These are phyloP conservation scores for Huntiella moniliformis DNA, from an alignment of 2,329 filamentous ascomycete species.

Conservation along the genomic window DNA sequence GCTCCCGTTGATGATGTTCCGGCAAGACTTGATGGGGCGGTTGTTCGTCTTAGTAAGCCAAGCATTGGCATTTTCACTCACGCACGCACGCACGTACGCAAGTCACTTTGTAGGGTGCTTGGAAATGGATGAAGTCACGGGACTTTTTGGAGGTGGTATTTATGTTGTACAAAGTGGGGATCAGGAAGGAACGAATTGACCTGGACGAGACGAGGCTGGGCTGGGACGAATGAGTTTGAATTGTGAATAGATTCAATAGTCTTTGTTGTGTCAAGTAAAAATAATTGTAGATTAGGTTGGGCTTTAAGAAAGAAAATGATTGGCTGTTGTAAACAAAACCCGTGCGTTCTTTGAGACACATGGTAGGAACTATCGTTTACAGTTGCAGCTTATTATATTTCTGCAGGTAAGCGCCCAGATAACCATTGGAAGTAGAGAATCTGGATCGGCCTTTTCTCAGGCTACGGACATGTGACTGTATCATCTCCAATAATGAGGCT, in stretches of 20 bases:
- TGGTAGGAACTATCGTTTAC: too few species aligned
- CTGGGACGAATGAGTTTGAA: neutral
- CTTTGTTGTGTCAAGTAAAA: neutral
- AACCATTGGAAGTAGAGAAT: too few species aligned
- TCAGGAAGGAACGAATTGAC: neutral
- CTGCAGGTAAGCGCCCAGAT: too few species aligned
- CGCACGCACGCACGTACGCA: too few species aligned
- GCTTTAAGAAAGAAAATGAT: too few species aligned
- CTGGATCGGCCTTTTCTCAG: too few species aligned
- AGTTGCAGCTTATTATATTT: too few species aligned
- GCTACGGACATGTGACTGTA: too few species aligned
- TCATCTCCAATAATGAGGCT: too few species aligned
- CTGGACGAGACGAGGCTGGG: neutral
- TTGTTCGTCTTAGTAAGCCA: constrained; percentile 7
- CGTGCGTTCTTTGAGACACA: too few species aligned
- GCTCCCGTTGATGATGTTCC: neutral
- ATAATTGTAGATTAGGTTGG: too few species aligned
- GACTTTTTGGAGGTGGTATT: neutral
- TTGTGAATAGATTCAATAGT: neutral
- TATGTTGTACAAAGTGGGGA: neutral
- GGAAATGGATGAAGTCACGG: neutral
- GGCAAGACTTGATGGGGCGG: neutral
- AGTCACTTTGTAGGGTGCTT: neutral
- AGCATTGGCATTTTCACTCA: neutral
- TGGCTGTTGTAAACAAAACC: too few species aligned